Evolutionary conservation across 179 eudicot species (phyloP).

Genomic region (Actinidia arguta): DNA sequence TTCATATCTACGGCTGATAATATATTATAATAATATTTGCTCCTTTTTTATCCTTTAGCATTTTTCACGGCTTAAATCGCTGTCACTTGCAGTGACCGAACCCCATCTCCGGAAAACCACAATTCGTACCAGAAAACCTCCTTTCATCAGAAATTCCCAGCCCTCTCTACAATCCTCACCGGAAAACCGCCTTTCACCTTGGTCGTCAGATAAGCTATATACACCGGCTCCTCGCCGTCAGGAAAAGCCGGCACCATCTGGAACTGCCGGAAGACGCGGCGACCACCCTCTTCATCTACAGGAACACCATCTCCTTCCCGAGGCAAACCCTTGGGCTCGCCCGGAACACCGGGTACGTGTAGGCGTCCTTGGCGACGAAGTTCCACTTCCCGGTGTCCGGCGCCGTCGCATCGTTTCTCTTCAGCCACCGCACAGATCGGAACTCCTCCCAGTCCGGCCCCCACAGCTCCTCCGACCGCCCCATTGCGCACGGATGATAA

Average conservation of each 20-base stretch:
- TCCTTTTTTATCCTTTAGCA: no score
- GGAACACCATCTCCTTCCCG: slow-evolving; percentile 40
- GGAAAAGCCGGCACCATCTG: slow-evolving; percentile 28
- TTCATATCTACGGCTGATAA: no score
- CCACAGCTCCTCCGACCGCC: slow-evolving; percentile 59
- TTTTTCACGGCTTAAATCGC: no score
- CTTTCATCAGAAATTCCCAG: no score
- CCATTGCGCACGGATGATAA: slow-evolving; percentile 53
- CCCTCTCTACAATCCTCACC: slow-evolving; percentile 58
- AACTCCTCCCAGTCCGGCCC: slow-evolving; percentile 67
- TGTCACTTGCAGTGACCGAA: no score
- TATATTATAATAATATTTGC: no score
- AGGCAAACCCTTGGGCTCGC: slow-evolving; percentile 48
- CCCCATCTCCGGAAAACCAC: no score
- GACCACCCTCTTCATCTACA: slow-evolving; percentile 37
- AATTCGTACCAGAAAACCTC: no score
- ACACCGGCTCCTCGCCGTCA: slow-evolving; percentile 54
- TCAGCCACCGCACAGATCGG: slow-evolving; percentile 60
- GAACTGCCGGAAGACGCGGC: slow-evolving; percentile 28
- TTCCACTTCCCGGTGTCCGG: slow-evolving; percentile 19
- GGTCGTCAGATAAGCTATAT: slow-evolving; percentile 39
- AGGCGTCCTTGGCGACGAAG: slow-evolving; percentile 28
- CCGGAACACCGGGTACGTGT: slow-evolving; percentile 41
- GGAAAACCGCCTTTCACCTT: slow-evolving; percentile 67
- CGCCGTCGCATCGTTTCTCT: slow-evolving; percentile 6